Evolutionary conservation across 176 grass and related monocot species (phyloP).

Genomic region (Juncus effusus): DNA sequence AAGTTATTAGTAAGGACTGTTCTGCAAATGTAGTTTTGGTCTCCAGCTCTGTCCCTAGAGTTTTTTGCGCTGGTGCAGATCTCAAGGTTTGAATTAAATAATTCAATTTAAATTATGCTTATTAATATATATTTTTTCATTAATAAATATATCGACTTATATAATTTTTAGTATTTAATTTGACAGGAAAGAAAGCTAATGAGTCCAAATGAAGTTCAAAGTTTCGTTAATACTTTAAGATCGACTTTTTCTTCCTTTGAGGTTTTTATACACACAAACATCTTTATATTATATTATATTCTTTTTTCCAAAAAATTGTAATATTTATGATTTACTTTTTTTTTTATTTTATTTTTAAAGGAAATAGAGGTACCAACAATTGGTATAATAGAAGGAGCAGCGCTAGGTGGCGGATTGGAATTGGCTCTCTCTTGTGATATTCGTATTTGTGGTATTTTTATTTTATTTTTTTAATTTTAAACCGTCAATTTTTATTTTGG

Average conservation of each 20-base stretch:
- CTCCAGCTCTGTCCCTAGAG: conserved; percentile 61
- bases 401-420: conserved; percentile 80
- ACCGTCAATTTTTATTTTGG: background rate
- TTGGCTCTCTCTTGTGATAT: conserved; percentile 74
- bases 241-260: conserved; percentile 77
- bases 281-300: background rate
- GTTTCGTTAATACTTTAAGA: conserved; percentile 68
- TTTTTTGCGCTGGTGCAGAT: conserved; percentile 77
- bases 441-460: conserved; percentile 62
- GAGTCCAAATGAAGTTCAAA: conserved; percentile 47
- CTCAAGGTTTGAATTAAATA: conserved; percentile 53
- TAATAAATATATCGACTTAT: too few relatives aligned
- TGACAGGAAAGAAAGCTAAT: conserved; percentile 60
- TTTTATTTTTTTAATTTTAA: background rate
- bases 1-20: conserved; percentile 44
- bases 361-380: conserved; percentile 70
- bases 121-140: too few relatives aligned
- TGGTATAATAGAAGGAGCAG: conserved; percentile 75
- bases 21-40: conserved; percentile 63
- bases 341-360: conserved; percentile 34
- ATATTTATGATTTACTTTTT: conserved; percentile 14
- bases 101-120: too few relatives aligned
- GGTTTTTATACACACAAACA: conserved; percentile 32
- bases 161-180: conserved; percentile 1
- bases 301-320: background rate